A percentile compares a stretch with the other conserved stretches of the same genome.
Evolutionary conservation across 2,329 filamentous ascomycete species (phyloP).

Genomic region (Arthrobotrys pseudoclavata): DNA sequence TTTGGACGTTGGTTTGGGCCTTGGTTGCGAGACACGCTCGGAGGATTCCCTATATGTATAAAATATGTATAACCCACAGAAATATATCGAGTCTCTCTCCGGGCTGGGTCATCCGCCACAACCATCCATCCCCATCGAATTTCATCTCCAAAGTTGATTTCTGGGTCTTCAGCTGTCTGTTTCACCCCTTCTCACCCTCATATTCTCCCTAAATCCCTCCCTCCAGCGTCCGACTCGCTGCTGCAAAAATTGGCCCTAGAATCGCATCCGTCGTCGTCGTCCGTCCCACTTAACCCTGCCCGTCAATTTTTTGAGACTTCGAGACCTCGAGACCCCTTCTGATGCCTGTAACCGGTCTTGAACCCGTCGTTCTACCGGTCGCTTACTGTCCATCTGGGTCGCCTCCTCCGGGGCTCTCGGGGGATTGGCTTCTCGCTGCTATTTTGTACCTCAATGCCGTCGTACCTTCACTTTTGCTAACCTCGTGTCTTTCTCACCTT

Average conservation of each 20-base stretch:
- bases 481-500: constrained; percentile 5
- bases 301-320: constrained; percentile 34
- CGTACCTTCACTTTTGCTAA: constrained; percentile 41
- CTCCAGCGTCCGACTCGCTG: constrained; percentile 37
- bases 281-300: constrained; percentile 35
- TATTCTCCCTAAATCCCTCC: constrained; percentile 46
- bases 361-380: constrained; percentile 39
- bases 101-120: constrained; percentile 49
- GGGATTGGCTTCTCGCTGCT: constrained; percentile 54
- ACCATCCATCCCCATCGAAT: constrained; percentile 41
- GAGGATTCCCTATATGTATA: constrained; percentile 60
- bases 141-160: constrained; percentile 39
- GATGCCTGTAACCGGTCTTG: constrained; percentile 58
- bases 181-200: constrained; percentile 29
- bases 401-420: constrained; percentile 53
- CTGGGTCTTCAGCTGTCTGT: constrained; percentile 33
- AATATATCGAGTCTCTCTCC: constrained; percentile 58
- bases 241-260: constrained; percentile 50
- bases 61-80: constrained; percentile 42
- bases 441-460: constrained; percentile 50
- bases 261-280: constrained; percentile 55
- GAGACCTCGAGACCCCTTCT: constrained; percentile 29
- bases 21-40: constrained; percentile 52
- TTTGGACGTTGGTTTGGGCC: constrained; percentile 11
- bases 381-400: constrained; percentile 43